Conservation (phyloP, 352 stramenopile genomes). For the Globisporangium polare region DNA sequence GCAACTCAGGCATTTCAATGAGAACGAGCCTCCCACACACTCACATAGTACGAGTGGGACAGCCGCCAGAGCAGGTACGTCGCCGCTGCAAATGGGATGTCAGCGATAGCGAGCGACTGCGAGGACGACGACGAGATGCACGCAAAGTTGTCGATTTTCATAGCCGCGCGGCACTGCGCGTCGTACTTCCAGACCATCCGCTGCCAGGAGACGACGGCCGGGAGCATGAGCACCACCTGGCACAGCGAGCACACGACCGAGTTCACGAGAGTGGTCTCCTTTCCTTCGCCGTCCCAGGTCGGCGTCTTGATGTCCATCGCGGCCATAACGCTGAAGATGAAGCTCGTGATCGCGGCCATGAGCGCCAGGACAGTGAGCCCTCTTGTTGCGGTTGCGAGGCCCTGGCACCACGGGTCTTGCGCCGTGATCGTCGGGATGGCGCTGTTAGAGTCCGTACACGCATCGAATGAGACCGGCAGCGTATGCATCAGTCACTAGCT, state of each 20-base stretch:
- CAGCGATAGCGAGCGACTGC: constrained; percentile 34
- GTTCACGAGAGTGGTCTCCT: constrained; percentile 50
- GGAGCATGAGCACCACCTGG: constrained; percentile 36
- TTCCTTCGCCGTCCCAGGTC: constrained; percentile 69
- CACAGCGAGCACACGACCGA: constrained; percentile 49
- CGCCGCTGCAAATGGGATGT: constrained; percentile 34
- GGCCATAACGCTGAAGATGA: constrained; percentile 50
- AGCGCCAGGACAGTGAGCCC: constrained; percentile 49
- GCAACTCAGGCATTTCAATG: neutral
- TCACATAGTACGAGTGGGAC: constrained; percentile 58
- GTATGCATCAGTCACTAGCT: neutral
- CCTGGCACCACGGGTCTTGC: constrained; percentile 68
- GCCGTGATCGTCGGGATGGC: constrained; percentile 27
- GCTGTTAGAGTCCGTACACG: constrained; percentile 11
- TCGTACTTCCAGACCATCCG: constrained; percentile 52
- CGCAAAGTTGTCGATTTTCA: constrained; percentile 50
- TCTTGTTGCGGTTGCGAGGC: constrained; percentile 37
- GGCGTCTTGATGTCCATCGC: constrained; percentile 55
- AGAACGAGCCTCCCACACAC: neutral
- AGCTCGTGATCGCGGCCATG: constrained; percentile 49
- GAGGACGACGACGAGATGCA: constrained; percentile 46
- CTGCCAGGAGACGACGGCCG: constrained; percentile 55
- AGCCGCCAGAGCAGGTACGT: constrained; percentile 61
- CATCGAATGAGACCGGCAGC: neutral
- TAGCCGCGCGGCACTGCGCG: constrained; percentile 29